phyloP scores from a whole-genome alignment of 768 basidiomycete genomes.

The Psilocybe tampanensis region DNA sequence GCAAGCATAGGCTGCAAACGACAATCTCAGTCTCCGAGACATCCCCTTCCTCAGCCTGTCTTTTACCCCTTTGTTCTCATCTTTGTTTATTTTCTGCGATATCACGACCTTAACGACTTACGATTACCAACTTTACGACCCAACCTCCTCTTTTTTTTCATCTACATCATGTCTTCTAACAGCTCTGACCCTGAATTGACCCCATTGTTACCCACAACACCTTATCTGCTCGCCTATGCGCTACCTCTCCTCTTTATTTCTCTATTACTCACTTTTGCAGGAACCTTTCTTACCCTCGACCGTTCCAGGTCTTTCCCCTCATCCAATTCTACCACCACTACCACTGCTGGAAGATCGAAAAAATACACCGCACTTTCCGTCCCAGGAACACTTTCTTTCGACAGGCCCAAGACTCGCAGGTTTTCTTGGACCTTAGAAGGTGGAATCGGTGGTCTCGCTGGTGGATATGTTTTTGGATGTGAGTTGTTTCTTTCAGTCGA shows the following conservation, averaged over 20 bases:
- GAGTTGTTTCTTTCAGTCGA: constrained; percentile 23
- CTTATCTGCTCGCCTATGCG: constrained; percentile 57
- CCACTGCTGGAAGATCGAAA: constrained; percentile 3
- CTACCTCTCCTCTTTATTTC: constrained; percentile 65
- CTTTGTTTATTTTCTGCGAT: constrained; percentile 6
- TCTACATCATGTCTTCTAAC: constrained; percentile 15
- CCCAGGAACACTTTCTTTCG: constrained; percentile 32
- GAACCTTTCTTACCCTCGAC: constrained; percentile 73
- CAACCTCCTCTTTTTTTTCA: constrained; percentile 1
- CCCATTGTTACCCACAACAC: constrained; percentile 46
- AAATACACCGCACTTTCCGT: constrained; percentile 32
- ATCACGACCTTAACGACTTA: constrained; percentile 12
- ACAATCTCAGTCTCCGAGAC: constrained; percentile 7
- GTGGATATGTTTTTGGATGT: constrained; percentile 66
- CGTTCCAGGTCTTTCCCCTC: constrained; percentile 64
- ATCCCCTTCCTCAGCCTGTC: constrained; percentile 10
- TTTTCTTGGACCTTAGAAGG: constrained; percentile 52
- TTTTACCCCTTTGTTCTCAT: constrained; percentile 13
- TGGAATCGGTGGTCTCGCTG: constrained; percentile 61
- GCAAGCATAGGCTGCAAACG: constrained; percentile 24
- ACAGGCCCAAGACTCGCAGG: constrained; percentile 30
- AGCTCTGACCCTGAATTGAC: constrained; percentile 29
- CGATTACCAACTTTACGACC: constrained; percentile 16
- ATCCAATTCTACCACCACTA: constrained; percentile 25
- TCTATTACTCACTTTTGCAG: constrained; percentile 59